Evolutionary conservation across 2,329 filamentous ascomycete species (phyloP), one percentile per base, ranked within the genome.

Genomic region (Ceratocystis huliohia): DNA sequence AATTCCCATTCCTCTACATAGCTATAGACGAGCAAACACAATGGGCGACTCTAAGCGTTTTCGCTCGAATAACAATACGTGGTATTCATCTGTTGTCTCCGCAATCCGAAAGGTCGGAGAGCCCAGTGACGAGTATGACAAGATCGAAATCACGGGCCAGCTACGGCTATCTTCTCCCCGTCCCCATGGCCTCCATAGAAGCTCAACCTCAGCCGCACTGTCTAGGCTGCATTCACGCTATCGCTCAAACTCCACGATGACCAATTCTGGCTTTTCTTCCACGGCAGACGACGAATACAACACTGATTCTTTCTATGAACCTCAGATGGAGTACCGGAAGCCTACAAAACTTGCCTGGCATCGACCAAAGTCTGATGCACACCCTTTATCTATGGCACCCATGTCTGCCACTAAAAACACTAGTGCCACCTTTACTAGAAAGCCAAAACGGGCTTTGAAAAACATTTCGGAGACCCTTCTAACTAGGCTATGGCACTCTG

Each of bases 81-180:
- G 64, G 64, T 65, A 61, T 28, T 65, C 41, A 10, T 65, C 64
- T 46, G 64, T 65, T 15, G 57, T 56, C n/a, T 59, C 41, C 22
- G 64, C 56, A 20, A 65, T 65, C 56, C 37, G 53, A 17, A 65
- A 46, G 7, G 57, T 65, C 30, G 57, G 64, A 20, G 44, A 46
- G 56, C 44, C 64, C 10, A 57, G 45, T 7, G 25, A 45, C 3
- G 64, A 61, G 8, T 48, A n/a, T 44, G 57, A 37, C 20, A 53
- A 20, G 25, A 57, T 57, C n/a, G 46, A 17, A 22, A 41, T 56
- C 46, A 13, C 30, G 50, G 28, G 45, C 25, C 28, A 53, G 33
- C 33, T 64, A 37, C 46, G 28, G 1, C 62, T 64, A 46, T 63
- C 61, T 3, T 64, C 46, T 3, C 48, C 62, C 4, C 2, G 30